Percentiles rank a stretch among this genome's conserved stretches.
Conservation (phyloP, 495 filamentous ascomycete species). For the Delitschia confertaspora region DNA sequence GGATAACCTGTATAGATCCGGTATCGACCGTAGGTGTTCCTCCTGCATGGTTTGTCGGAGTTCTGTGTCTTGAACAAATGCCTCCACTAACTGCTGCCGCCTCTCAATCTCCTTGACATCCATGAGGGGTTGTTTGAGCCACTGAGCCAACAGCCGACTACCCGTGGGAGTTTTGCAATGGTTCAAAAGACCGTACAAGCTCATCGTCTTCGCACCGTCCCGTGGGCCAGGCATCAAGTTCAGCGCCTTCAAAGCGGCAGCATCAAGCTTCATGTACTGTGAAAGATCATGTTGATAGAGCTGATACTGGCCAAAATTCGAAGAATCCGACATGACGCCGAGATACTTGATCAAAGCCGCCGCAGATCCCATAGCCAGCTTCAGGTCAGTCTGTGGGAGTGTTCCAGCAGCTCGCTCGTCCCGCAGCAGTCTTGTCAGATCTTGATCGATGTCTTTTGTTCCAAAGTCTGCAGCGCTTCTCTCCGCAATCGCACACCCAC, state of each 20-base stretch:
- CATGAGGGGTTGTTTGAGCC: conserved; percentile 98
- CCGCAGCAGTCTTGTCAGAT: conserved; percentile 74
- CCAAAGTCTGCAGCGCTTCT: conserved; percentile 68
- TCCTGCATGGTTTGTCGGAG: conserved; percentile 96
- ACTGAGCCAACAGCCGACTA: conserved; percentile 83
- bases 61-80: conserved; percentile 88
- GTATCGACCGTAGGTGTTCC: conserved; percentile 86
- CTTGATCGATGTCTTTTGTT: conserved; percentile 90
- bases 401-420: conserved; percentile 70
- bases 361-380: conserved; percentile 93
- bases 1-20: conserved; percentile 85
- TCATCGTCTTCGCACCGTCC: conserved; percentile 97
- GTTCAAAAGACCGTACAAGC: conserved; percentile 84
- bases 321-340: conserved; percentile 77
- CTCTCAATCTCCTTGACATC: conserved; percentile 79
- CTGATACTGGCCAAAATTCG: conserved; percentile 94
- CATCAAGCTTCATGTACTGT: conserved; percentile 98
- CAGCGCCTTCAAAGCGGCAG: conserved; percentile 83
- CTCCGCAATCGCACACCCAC: conserved; percentile 81
- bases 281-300: conserved; percentile 95
- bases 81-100: conserved; percentile 88
- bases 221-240: conserved; percentile 95
- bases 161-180: conserved; percentile 96
- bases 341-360: conserved; percentile 93
- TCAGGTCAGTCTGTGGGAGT: conserved; percentile 85